A percentile compares a stretch with the other conserved stretches of the same genome.
Conservation (phyloP, 352 stramenopile genomes). For the Globisporangium mamillatum region DNA sequence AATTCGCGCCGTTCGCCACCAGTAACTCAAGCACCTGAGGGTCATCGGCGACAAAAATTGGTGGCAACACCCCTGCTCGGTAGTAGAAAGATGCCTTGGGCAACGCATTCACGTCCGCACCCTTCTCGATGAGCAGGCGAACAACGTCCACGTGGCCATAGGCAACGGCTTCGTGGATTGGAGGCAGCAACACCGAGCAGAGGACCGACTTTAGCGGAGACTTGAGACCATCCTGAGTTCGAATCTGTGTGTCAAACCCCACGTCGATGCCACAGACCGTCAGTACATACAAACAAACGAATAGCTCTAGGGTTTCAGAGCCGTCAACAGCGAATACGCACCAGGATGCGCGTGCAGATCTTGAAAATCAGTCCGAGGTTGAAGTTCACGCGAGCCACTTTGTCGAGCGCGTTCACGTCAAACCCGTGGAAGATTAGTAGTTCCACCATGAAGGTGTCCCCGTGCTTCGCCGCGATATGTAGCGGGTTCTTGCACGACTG, state of each 20-base stretch:
- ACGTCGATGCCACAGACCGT: background rate
- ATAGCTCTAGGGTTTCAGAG: background rate
- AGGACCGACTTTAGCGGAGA: constrained; percentile 45
- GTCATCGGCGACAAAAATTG: constrained; percentile 76
- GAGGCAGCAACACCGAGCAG: constrained; percentile 66
- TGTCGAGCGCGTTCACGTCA: constrained; percentile 71
- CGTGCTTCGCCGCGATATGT: constrained; percentile 61
- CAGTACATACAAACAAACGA: background rate
- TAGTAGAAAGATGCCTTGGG: constrained; percentile 70
- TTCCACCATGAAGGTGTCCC: constrained; percentile 54
- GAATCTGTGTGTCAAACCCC: constrained; percentile 27
- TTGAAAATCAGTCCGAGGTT: constrained; percentile 75
- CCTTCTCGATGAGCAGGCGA: constrained; percentile 49
- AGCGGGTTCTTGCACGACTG: constrained; percentile 74
- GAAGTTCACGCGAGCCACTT: constrained; percentile 77
- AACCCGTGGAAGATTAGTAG: constrained; percentile 52
- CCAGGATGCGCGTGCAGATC: constrained; percentile 53
- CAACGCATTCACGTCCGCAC: constrained; percentile 58
- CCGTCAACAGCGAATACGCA: constrained; percentile 20
- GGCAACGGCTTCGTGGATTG: constrained; percentile 65
- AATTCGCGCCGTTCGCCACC: constrained; percentile 60
- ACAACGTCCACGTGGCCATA: constrained; percentile 64
- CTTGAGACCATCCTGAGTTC: constrained; percentile 56
- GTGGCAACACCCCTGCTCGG: constrained; percentile 44
- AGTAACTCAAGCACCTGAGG: constrained; percentile 66